Percentiles rank a stretch among this genome's conserved stretches.
Conservation (phyloP, 164 flowering plant species). For the Akebia trifoliata region DNA sequence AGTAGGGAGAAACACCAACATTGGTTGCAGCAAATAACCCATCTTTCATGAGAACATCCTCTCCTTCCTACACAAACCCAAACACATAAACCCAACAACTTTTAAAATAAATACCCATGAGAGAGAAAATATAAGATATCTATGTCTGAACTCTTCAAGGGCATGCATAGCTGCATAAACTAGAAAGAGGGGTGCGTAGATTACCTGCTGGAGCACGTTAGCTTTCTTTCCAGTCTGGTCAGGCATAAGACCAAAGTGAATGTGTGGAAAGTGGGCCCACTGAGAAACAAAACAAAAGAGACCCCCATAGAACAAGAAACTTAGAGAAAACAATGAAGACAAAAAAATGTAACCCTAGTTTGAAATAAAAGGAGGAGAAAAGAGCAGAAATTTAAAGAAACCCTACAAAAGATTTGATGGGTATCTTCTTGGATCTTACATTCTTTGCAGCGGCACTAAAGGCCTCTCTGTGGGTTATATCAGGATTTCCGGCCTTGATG, state of each 20-base stretch:
- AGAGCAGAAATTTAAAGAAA: constrained; percentile 8
- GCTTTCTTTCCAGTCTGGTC: constrained; percentile 71
- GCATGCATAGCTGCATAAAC: not conserved
- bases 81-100: not conserved
- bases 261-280: constrained; percentile 99
- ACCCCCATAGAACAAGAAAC: constrained; percentile 17
- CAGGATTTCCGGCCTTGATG: constrained; percentile 95
- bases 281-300: constrained; percentile 18
- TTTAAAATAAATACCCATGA: not conserved
- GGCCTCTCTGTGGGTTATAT: constrained; percentile 96
- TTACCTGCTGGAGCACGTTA: constrained; percentile 71
- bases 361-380: not conserved
- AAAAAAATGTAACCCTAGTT: constrained; percentile 15
- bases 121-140: not conserved
- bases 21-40: constrained; percentile 65
- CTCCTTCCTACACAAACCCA: constrained; percentile 52
- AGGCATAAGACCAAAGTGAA: constrained; percentile 92
- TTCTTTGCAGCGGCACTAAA: constrained; percentile 99
- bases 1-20: constrained; percentile 80
- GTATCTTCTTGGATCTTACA: constrained; percentile 50
- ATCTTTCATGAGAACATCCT: constrained; percentile 67
- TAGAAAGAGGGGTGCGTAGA: not conserved
- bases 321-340: not conserved
- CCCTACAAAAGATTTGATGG: constrained; percentile 8
- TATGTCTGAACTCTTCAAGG: not conserved